Conservation (phyloP, 1,284 basidiomycete genomes). For the Cryptococcus sp. region DNA sequence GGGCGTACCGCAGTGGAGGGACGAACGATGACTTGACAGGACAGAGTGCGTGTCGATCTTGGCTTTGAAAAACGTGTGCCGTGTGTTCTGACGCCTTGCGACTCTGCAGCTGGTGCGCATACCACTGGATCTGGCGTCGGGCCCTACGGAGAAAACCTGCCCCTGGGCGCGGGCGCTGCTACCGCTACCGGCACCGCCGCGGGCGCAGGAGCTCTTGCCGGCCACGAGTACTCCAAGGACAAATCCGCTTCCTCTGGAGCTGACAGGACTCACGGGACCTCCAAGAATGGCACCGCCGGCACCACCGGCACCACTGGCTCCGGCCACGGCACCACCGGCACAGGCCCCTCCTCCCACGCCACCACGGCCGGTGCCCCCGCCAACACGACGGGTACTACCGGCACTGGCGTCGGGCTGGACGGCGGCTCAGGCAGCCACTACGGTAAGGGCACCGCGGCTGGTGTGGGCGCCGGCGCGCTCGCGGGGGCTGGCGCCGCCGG, state of each 20-base stretch:
- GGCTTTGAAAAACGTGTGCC: no score
- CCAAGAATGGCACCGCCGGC: no score
- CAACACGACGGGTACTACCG: slow-evolving; percentile 12
- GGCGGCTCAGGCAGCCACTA: slow-evolving; percentile 24
- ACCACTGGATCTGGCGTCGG: slow-evolving; percentile 29
- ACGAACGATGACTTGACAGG: slow-evolving; percentile 32
- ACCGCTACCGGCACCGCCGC: slow-evolving; percentile 7
- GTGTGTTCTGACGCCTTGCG: neutral
- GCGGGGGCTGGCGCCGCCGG: slow-evolving; percentile 2
- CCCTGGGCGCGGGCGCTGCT: neutral
- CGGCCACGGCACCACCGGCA: neutral
- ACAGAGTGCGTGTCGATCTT: slow-evolving; percentile 28
- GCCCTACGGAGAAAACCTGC: slow-evolving; percentile 25
- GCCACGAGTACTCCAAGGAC: slow-evolving; percentile 4
- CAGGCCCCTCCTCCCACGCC: slow-evolving; percentile 6
- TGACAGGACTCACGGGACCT: no score
- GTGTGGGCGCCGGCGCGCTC: slow-evolving; percentile 1
- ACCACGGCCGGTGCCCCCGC: slow-evolving; percentile 4
- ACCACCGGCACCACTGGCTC: neutral
- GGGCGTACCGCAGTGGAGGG: slow-evolving; percentile 31
- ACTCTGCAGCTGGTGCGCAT: slow-evolving; percentile 7
- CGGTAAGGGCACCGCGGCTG: slow-evolving; percentile 8
- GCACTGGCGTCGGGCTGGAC: slow-evolving; percentile 18
- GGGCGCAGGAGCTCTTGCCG: slow-evolving; percentile 19
- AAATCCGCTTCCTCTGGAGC: slow-evolving; percentile 1